These are phyloP conservation scores for Clarireedia paspali DNA, from an alignment of 2,329 filamentous ascomycete species.

Conservation along the genomic window DNA sequence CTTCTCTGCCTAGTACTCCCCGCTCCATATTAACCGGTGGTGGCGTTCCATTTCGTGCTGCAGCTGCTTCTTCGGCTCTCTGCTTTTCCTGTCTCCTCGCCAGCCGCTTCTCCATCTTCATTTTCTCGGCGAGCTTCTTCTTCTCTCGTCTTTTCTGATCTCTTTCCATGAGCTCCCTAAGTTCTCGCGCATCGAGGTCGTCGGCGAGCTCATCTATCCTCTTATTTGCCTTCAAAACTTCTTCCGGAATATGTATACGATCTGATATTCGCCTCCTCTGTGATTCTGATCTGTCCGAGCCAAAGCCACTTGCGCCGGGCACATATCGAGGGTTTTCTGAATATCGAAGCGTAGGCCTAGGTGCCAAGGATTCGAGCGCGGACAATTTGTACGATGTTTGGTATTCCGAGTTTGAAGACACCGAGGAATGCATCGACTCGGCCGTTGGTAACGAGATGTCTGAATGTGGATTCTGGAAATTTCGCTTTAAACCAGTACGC, in stretches of 20 bases:
- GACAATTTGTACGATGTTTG: conserved; percentile 70
- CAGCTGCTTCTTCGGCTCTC: conserved; percentile 48
- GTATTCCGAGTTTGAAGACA: conserved; percentile 68
- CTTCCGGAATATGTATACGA: conserved; percentile 50
- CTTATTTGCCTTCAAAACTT: conserved; percentile 52
- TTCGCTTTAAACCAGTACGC: conserved; percentile 46
- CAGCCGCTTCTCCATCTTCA: conserved; percentile 57
- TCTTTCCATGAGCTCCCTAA: conserved; percentile 84
- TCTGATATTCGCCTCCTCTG: conserved; percentile 45
- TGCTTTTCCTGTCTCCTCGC: conserved; percentile 61
- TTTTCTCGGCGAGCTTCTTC: conserved; percentile 60
- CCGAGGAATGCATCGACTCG: conserved; percentile 67
- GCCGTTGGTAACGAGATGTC: conserved; percentile 68
- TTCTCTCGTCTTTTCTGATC: conserved; percentile 74
- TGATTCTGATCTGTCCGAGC: conserved; percentile 36
- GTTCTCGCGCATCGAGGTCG: conserved; percentile 72
- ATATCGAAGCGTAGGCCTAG: conserved; percentile 75
- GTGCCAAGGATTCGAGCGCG: conserved; percentile 71
- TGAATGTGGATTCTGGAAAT: conserved; percentile 47
- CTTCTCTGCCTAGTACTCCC: conserved; percentile 52
- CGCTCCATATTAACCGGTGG: conserved; percentile 51
- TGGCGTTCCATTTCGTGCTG: conserved; percentile 41
- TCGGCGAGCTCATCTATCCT: conserved; percentile 69
- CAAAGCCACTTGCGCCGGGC: conserved; percentile 35
- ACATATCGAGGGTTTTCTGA: conserved; percentile 56